Percentiles rank a stretch among this genome's conserved stretches.
These are phyloP conservation scores for Mycena maculata DNA, from an alignment of 768 basidiomycete species.

Conservation along the genomic window DNA sequence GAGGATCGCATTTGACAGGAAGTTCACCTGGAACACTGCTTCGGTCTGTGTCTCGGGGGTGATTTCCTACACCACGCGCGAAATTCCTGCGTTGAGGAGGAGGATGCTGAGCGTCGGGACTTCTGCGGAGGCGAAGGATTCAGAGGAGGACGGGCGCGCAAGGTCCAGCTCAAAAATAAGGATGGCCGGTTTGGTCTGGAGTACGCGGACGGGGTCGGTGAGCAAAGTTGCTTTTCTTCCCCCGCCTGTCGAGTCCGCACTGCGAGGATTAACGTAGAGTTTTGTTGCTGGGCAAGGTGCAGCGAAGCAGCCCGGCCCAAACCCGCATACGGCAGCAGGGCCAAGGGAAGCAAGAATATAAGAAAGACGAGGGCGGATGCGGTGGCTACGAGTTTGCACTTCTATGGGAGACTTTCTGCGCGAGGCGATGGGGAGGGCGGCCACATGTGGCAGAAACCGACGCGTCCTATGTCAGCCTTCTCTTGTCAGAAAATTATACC, in stretches of 20 bases:
- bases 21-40: conserved; percentile 34
- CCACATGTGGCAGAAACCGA: too few relatives aligned
- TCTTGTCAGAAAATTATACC: too few relatives aligned
- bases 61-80: conserved; percentile 6
- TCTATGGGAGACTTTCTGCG: too few relatives aligned
- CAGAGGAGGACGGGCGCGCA: conserved; percentile 27
- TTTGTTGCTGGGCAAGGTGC: conserved; percentile 31
- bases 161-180: conserved; percentile 33
- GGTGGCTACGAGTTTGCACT: too few relatives aligned
- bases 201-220: conserved; percentile 17
- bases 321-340: too few relatives aligned
- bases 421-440: too few relatives aligned
- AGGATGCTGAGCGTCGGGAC: conserved; percentile 29
- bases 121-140: conserved; percentile 25
- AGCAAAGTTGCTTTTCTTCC: conserved; percentile 28
- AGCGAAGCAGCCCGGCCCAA: conserved; percentile 32
- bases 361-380: too few relatives aligned
- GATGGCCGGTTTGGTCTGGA: conserved; percentile 20
- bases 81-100: conserved; percentile 34
- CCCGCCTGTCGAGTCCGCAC: conserved; percentile 27
- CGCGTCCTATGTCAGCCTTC: too few relatives aligned
- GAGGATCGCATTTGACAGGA: conserved; percentile 35
- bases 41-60: conserved; percentile 31
- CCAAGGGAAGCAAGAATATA: too few relatives aligned
- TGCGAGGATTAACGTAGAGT: conserved; percentile 32